Evolutionary conservation across 2,329 filamentous ascomycete genomes (phyloP).

Genomic region (Beauveria sp.): DNA sequence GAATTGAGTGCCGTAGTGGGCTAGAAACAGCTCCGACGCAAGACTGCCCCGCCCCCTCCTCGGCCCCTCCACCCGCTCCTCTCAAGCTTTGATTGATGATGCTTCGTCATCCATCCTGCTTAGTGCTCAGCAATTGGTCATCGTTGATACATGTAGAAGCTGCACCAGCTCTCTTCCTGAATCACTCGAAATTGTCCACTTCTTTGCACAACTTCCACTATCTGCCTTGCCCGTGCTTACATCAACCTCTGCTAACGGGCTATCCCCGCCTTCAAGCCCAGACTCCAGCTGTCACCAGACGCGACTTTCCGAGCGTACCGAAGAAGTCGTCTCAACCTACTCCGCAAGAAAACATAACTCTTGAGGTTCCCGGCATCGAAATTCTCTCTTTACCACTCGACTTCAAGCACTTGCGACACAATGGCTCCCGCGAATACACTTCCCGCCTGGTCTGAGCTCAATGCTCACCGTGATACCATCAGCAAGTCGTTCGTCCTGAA

Average conservation of each 20-base stretch:
- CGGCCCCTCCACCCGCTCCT: slow-evolving; percentile 7
- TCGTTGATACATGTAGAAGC: not conserved
- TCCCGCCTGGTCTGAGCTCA: slow-evolving; percentile 80
- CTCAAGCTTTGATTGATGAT: slow-evolving; percentile 9
- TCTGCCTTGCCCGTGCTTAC: not conserved
- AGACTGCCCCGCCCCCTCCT: slow-evolving; percentile 9
- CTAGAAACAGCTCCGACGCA: not conserved
- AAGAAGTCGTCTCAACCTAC: not conserved
- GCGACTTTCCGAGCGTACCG: not conserved
- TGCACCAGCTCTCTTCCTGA: not conserved
- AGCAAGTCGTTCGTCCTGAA: slow-evolving; percentile 89
- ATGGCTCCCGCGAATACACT: slow-evolving; percentile 84
- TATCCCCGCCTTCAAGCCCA: not conserved
- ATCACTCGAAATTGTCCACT: not conserved
- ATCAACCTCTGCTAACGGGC: not conserved
- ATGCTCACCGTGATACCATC: slow-evolving; percentile 78
- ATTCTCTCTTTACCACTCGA: not conserved
- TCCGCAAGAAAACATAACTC: not conserved
- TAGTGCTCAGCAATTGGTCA: slow-evolving; percentile 6
- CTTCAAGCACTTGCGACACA: slow-evolving; percentile 16
- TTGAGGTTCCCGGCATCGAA: too few relatives aligned
- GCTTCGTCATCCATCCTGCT: slow-evolving; percentile 7
- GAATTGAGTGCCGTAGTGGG: not conserved
- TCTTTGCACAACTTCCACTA: not conserved
- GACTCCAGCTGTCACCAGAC: not conserved